phyloP scores from a whole-genome alignment of 257 asterid species.

The Solanum neorickii region DNA sequence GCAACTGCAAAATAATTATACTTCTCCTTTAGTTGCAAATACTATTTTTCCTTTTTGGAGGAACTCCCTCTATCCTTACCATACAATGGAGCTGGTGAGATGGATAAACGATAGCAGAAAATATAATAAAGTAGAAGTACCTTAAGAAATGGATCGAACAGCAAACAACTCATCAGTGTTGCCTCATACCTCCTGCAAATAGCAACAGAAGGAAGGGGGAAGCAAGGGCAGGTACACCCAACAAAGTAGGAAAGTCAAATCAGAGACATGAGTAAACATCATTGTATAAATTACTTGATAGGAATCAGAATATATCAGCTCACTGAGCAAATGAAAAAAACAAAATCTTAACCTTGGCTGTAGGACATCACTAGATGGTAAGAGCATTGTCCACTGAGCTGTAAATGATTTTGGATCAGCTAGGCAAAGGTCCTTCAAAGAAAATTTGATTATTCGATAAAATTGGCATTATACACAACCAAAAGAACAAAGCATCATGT shows the following conservation, averaged over 20 bases:
- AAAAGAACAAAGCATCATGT: background rate
- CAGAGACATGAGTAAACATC: background rate
- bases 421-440: conserved; percentile 74
- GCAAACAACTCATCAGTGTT: conserved; percentile 82
- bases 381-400: conserved; percentile 79
- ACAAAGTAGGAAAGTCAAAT: background rate
- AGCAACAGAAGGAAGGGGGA: background rate
- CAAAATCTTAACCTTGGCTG: conserved; percentile 55
- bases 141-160: conserved; percentile 75
- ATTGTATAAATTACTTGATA: background rate
- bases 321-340: conserved; percentile 7
- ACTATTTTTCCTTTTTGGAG: background rate
- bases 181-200: conserved; percentile 64
- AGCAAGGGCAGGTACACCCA: background rate
- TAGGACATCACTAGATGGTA: conserved; percentile 80
- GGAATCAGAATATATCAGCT: background rate
- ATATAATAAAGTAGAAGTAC: conserved; percentile 20
- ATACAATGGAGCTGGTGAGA: background rate
- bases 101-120: background rate
- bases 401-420: conserved; percentile 84
- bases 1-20: background rate
- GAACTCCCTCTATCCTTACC: background rate
- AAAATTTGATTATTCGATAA: conserved; percentile 20
- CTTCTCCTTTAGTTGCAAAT: background rate
- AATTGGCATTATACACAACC: background rate